Conservation (phyloP, 2,329 filamentous ascomycete species). For the Macrophomina phaseolina region DNA sequence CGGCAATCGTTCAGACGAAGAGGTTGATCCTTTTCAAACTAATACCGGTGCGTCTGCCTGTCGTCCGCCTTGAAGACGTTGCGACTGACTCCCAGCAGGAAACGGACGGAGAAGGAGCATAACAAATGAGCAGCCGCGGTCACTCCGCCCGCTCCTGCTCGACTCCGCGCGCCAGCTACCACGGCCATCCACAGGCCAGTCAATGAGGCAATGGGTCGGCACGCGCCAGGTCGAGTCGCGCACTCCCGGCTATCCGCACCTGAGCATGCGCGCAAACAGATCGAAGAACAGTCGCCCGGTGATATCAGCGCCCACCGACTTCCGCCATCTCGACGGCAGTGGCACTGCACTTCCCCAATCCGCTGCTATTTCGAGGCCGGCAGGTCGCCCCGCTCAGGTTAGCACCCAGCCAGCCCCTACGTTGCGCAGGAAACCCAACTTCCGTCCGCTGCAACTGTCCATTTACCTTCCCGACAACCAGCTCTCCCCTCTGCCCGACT, state of each 20-base stretch:
- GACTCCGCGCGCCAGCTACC: constrained; percentile 34
- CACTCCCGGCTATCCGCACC: constrained; percentile 5
- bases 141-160: constrained; percentile 27
- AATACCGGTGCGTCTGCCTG: not conserved
- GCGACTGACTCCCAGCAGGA: constrained; percentile 8
- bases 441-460: constrained; percentile 47
- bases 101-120: constrained; percentile 16
- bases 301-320: constrained; percentile 45
- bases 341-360: constrained; percentile 19
- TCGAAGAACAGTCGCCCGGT: constrained; percentile 38
- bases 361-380: constrained; percentile 36
- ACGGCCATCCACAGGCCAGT: constrained; percentile 43
- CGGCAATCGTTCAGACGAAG: constrained; percentile 11
- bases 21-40: constrained; percentile 20
- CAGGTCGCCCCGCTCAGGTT: constrained; percentile 33
- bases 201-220: constrained; percentile 43
- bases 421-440: constrained; percentile 32
- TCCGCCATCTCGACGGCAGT: constrained; percentile 40
- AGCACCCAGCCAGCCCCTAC: not conserved
- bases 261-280: constrained; percentile 40
- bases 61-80: not conserved
- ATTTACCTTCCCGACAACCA: constrained; percentile 43
- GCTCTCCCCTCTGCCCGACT: constrained; percentile 48
- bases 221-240: constrained; percentile 11
- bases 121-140: constrained; percentile 42